Evolutionary conservation across 257 asterid genomes (phyloP), one percentile per base, ranked within the genome.

Genomic region (Jacaranda mimosifolia): DNA sequence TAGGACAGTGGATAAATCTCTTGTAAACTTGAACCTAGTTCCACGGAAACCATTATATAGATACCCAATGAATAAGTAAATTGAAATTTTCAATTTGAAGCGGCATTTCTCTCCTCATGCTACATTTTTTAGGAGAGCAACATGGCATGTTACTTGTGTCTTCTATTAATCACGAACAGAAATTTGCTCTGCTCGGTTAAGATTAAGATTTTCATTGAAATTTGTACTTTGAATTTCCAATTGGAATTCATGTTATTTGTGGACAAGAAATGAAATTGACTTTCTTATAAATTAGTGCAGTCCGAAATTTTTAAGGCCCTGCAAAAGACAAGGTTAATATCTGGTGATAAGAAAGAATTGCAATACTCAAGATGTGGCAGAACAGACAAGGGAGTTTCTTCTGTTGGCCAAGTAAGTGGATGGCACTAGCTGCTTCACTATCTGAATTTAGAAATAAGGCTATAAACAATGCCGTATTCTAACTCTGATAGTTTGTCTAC

Each of bases 301-400:
- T 92, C 96, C 26, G 99, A 93, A 86, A 85, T 96, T 71, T 93
- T 96, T 83, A 88, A 87, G 83, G 98, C 99, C 79, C 88, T 96
- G 12, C 78, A 84, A 72, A 88, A 86, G 90, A 84, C 97, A 71
- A 91, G 91, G 84, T 91, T 96, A 77, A 87, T 91, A 84, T 86
- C 80, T 74, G 94, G 91, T 77, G 94, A 90, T 68, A 93, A 86
- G 92, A 96, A 88, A 87, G 97, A 89, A 13, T 79, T 85, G 86
- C 92, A 84, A 53, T 96, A 96, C 86, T 90, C 94, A 68, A 88
- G 99, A 87, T 96, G 99, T 81, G 99, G 99, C 80, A 87, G 99
- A 88, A 96, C 98, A 57, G 99, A 96, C 86, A 93, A 87, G 85
- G 99, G 99, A 74, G 99, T 96, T 78, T 96, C 99, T 59, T 95